phyloP scores from a whole-genome alignment of 73 alveolate species.

The Paramecium primaurelia region DNA sequence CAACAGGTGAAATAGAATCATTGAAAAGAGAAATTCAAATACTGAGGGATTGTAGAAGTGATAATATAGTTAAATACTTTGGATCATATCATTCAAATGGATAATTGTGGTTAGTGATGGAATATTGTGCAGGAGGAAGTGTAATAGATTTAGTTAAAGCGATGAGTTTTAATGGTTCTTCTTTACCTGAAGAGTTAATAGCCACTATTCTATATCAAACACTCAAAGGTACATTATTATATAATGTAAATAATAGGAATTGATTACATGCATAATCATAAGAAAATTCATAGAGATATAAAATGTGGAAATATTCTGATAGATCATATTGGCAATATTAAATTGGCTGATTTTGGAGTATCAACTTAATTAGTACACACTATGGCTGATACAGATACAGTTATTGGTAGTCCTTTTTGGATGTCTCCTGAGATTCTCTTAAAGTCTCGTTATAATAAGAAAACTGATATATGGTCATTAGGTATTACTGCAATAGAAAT shows the following conservation, averaged over 20 bases:
- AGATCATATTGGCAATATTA: slow-evolving; percentile 79
- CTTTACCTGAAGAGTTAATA: slow-evolving; percentile 63
- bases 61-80: slow-evolving; percentile 87
- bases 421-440: slow-evolving; percentile 95
- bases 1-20: slow-evolving; percentile 53
- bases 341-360: slow-evolving; percentile 91
- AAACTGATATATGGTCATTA: slow-evolving; percentile 97
- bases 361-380: slow-evolving; percentile 73
- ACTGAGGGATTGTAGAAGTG: slow-evolving; percentile 85
- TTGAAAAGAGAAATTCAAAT: slow-evolving; percentile 82
- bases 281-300: slow-evolving; percentile 91
- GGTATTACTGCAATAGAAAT: slow-evolving; percentile 98
- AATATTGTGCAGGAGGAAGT: slow-evolving; percentile 94
- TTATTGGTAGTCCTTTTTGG: slow-evolving; percentile 98
- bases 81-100: slow-evolving; percentile 87
- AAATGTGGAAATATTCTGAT: slow-evolving; percentile 89
- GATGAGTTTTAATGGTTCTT: slow-evolving; percentile 67
- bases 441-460: slow-evolving; percentile 82
- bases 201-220: slow-evolving; percentile 65
- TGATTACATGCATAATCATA: slow-evolving; percentile 81
- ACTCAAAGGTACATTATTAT: slow-evolving; percentile 36
- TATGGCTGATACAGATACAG: slow-evolving; percentile 67
- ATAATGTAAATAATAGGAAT: background rate
- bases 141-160: slow-evolving; percentile 89
- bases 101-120: slow-evolving; percentile 95